Evolutionary conservation across 768 basidiomycete genomes (phyloP).

Genomic region (Pluteus cervinus): DNA sequence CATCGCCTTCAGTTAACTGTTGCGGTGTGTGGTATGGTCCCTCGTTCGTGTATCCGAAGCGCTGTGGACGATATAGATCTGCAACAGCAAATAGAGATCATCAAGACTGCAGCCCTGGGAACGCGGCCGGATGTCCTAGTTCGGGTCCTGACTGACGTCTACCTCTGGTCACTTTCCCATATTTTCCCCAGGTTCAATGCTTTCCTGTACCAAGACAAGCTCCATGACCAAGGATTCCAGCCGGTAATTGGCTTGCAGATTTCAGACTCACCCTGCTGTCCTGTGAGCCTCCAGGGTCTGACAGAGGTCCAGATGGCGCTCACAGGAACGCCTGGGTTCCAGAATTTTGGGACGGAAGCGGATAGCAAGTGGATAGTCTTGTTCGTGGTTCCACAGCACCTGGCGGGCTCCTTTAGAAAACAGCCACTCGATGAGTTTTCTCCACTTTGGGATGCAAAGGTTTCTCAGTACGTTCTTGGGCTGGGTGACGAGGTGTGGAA

Average conservation of each 20-base stretch:
- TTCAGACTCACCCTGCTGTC: neutral
- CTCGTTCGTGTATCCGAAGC: neutral
- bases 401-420: conserved; percentile 1
- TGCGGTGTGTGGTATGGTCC: neutral
- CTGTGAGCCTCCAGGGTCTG: conserved; percentile 1
- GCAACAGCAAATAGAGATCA: neutral
- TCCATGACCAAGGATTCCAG: too few species aligned
- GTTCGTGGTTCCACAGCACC: conserved; percentile 2
- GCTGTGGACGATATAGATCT: neutral
- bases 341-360: neutral
- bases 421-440: too few species aligned
- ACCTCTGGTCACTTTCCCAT: neutral
- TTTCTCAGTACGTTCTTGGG: conserved; percentile 2
- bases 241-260: conserved; percentile 2
- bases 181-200: neutral
- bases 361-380: conserved; percentile 1
- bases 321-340: neutral
- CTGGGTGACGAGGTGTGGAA: too few species aligned
- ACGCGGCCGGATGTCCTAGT: neutral
- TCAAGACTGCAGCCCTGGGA: conserved; percentile 1
- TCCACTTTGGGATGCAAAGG: conserved; percentile 1
- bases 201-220: conserved; percentile 1
- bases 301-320: neutral
- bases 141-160: neutral
- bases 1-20: neutral